These are phyloP conservation scores for Cenchrus fungigraminus DNA, from an alignment of 176 grass and related monocot genomes.

Conservation along the genomic window DNA sequence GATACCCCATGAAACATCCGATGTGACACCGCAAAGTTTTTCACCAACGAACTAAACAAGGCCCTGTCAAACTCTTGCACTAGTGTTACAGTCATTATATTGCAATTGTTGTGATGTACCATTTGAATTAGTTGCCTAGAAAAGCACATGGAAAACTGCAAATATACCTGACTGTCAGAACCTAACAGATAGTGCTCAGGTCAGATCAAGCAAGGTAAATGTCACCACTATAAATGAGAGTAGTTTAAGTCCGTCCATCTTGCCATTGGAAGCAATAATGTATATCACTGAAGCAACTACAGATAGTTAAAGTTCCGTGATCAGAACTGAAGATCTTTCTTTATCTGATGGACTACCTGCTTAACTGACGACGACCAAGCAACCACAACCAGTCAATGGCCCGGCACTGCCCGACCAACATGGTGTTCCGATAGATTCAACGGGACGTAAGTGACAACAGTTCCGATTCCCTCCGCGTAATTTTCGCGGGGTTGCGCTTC, in stretches of 20 bases:
- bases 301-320: background rate
- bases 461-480: background rate
- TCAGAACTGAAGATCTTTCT: background rate
- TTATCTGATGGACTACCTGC: background rate
- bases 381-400: background rate
- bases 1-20: too few species aligned
- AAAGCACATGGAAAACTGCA: slow-evolving; percentile 25
- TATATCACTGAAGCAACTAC: background rate
- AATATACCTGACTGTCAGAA: background rate
- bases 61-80: slow-evolving; percentile 34
- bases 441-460: background rate
- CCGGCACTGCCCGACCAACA: background rate
- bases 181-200: slow-evolving; percentile 21
- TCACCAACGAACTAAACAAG: too few species aligned
- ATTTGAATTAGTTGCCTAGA: slow-evolving; percentile 34
- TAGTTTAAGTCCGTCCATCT: background rate
- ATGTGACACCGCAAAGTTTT: too few species aligned
- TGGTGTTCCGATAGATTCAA: background rate
- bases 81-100: background rate
- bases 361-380: too few species aligned
- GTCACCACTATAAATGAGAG: background rate
- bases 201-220: slow-evolving; percentile 27
- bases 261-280: background rate
- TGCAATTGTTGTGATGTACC: slow-evolving; percentile 13
- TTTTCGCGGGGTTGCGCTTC: background rate